These are phyloP conservation scores for Vigna radiata DNA, from an alignment of 306 rosid genomes.

Conservation along the genomic window DNA sequence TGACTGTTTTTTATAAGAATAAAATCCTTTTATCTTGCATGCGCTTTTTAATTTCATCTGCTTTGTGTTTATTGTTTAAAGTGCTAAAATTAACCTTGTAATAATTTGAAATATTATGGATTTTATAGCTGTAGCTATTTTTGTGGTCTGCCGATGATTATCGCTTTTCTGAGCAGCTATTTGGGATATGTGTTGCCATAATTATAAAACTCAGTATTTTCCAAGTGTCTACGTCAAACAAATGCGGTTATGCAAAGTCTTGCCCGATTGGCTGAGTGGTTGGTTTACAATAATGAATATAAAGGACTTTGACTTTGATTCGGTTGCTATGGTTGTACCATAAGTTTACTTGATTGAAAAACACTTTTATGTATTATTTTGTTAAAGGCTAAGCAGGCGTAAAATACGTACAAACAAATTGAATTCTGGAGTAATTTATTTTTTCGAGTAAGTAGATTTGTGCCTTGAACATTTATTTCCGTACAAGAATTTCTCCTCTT, in stretches of 20 bases:
- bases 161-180: slow-evolving; percentile 20
- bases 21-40: neutral
- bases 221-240: slow-evolving; percentile 25
- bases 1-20: neutral
- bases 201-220: slow-evolving; percentile 17
- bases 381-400: neutral
- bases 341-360: slow-evolving; percentile 36
- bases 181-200: slow-evolving; percentile 33
- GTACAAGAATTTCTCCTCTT: slow-evolving; percentile 5
- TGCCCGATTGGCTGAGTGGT: slow-evolving; percentile 14
- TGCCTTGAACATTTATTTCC: slow-evolving; percentile 17
- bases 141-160: slow-evolving; percentile 8
- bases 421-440: slow-evolving; percentile 5
- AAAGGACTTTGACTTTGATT: slow-evolving; percentile 17
- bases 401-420: neutral
- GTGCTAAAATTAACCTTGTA: neutral
- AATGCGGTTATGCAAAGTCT: slow-evolving; percentile 9
- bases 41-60: slow-evolving; percentile 4
- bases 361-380: neutral
- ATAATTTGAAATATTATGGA: slow-evolving; percentile 22
- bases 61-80: neutral
- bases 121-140: neutral
- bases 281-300: slow-evolving; percentile 24
- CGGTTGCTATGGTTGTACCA: neutral
- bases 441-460: neutral